Base-by-base conservation (phyloP, 768 basidiomycete species). In the Calvatia gigantea region DNA sequence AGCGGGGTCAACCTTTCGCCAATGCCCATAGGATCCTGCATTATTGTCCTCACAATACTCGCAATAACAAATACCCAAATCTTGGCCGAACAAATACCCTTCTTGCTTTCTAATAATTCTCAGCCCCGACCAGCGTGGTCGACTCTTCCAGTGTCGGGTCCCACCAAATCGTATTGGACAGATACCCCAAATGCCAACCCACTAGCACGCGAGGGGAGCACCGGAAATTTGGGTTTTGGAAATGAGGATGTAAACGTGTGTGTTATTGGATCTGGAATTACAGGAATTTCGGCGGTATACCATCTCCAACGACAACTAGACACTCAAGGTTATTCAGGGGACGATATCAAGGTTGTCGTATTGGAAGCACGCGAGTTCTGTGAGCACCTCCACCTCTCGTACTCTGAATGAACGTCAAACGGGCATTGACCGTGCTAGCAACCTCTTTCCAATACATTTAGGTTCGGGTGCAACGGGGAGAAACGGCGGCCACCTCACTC, bases 361-460 rank as follows among this genome's bases (percentile, higher is more conserved):
- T 67, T 97, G 7, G 94, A 96, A 64, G 94, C 92, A 3, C 74
- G 94, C 61, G 87, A 91, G 64, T 87, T 94, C 68, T 89, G 93
- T 92, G 21, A 71, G 89, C 15, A 39, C n/a, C 55, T 5, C 56
- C 55, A 21, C 45, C 45, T 41, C 47, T 17, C 8, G 44, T 27
- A 17, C 42, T 37, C 33, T 31, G 21, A 29, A 43, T 19, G 31
- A n/a, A 19, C 19, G 29, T 38, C 19, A 42, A 41, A 23, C 21
- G 14, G 31, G 11, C 15, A 28, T 27, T 23, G 35, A 54, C 37
- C 17, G 19, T 2, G 28, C 41, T 38, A 15, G 21, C 14, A 17
- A 31, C 41, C 11, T 47, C 29, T 31, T 47, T 21, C 29, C 17
- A n/a, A 17, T 17, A 17, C 19, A 12, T 54, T 14, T 66, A 86